Base-by-base conservation (phyloP, 768 basidiomycete species). In the Lactarius indigo region DNA sequence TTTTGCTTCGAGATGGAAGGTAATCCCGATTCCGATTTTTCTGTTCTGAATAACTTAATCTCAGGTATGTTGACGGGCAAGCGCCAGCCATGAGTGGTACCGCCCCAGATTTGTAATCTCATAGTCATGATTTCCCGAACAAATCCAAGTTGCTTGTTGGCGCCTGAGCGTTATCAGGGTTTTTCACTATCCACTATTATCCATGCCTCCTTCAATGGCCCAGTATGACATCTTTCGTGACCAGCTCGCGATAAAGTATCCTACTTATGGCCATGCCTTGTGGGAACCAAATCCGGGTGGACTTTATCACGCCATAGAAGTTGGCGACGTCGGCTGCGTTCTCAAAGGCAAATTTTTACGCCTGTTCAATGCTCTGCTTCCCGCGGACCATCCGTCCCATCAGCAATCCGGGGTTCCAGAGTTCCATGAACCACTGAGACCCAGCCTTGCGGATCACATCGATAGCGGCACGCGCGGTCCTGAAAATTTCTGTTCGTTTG, bases 311-410 rank as follows among this genome's bases (percentile, higher is more conserved):
- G 37, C 28, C 2, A 63, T 72, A 15, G 52, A 65, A 30, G 61
- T 72, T 17, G 72, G 71, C 35, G 69, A 72, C 58, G 72, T 72
- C 13, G 72, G 71, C 18, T 72, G 35, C 35, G 54, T 68, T n/a
- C 63, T 64, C 28, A 37, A 41, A 5, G 72, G 72, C 37, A 28
- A 44, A 30, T 72, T 72, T 37, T 64, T 66, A 17, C 63, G 63
- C 44, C 61, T 71, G 8, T 72, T 70, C 62, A 72, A 67, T 52
- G 47, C 42, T 31, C 52, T 67, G 2, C 42, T 57, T 23, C 55
- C 68, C 5, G 52, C 35, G n/a, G 4, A 61, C 18, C 42, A 69
- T 55, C 61, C 47, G 4, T 31, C 42, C 20, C 64, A 64, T 33
- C 18, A 35, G 7, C 18, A 39, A 28, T 60, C 42, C 41, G 30